Percentiles rank a stretch among this genome's conserved stretches.
phyloP scores from a whole-genome alignment of 2,329 filamentous ascomycete species.

The Sporothrix brasiliensis region DNA sequence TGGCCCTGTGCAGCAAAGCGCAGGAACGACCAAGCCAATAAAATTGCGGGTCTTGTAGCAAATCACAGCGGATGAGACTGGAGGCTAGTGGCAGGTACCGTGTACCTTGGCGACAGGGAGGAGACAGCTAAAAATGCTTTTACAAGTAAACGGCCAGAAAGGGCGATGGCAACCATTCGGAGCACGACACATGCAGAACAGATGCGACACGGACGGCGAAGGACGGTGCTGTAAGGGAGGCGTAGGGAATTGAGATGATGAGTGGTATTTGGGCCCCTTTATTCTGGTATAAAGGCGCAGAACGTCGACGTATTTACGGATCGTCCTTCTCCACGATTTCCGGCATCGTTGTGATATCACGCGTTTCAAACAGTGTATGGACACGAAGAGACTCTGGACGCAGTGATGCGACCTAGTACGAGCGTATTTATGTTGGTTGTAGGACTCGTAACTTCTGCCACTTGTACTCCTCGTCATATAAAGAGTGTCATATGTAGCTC shows the following conservation, averaged over 20 bases:
- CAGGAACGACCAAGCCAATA: conserved; percentile 26
- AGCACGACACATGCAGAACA: background rate
- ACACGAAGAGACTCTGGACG: background rate
- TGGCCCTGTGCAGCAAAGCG: conserved; percentile 1
- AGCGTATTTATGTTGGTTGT: no score
- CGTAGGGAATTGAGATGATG: background rate
- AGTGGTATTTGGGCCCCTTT: background rate
- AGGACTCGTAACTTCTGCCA: no score
- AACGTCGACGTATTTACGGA: rapidly evolving
- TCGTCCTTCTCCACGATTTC: background rate
- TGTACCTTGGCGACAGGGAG: conserved; percentile 14
- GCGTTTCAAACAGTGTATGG: conserved; percentile 13
- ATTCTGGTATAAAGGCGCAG: background rate
- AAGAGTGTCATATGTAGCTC: background rate
- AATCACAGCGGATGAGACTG: conserved; percentile 28
- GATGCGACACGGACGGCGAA: background rate
- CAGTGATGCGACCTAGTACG: no score
- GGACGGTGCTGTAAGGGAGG: background rate
- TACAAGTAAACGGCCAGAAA: background rate
- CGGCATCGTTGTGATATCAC: background rate
- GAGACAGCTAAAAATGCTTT: conserved; percentile 18
- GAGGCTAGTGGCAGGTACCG: conserved; percentile 26
- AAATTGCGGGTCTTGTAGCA: conserved; percentile 24
- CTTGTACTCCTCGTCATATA: background rate
- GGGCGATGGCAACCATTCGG: background rate